phyloP scores from a whole-genome alignment of 805 yeast species.

The Candida montana region DNA sequence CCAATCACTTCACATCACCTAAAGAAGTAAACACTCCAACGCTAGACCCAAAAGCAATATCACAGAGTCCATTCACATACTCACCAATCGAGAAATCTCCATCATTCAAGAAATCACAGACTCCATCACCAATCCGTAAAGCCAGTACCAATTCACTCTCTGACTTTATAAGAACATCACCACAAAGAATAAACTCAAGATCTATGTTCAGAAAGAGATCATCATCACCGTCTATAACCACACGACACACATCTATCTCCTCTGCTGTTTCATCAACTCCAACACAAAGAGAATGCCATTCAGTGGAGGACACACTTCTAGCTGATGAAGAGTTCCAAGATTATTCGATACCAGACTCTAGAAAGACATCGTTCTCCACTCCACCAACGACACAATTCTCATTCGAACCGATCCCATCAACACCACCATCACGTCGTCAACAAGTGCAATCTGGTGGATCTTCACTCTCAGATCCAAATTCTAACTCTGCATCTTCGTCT shows the following conservation, averaged over 20 bases:
- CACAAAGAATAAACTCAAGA: background rate
- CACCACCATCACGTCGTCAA: too few relatives aligned
- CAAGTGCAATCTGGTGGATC: too few relatives aligned
- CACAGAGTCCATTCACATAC: too few relatives aligned
- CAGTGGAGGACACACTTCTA: constrained; percentile 21
- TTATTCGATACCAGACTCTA: constrained; percentile 7
- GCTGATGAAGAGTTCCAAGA: constrained; percentile 23
- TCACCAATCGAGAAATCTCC: too few relatives aligned
- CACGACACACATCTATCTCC: background rate
- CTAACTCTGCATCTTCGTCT: background rate
- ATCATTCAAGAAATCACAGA: background rate
- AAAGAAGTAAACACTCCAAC: too few relatives aligned
- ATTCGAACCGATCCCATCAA: too few relatives aligned
- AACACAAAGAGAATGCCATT: constrained; percentile 16
- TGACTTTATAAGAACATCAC: background rate
- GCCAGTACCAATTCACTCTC: background rate
- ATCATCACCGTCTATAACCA: background rate
- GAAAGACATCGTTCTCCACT: constrained; percentile 6
- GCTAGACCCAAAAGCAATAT: too few relatives aligned
- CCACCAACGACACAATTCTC: too few relatives aligned
- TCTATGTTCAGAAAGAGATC: constrained; percentile 2
- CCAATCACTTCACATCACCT: too few relatives aligned
- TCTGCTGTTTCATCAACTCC: constrained; percentile 4
- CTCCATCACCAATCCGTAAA: too few relatives aligned
- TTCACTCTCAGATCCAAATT: background rate